Conservation (phyloP, 1,284 basidiomycete species). For the Tremellales sp. region DNA sequence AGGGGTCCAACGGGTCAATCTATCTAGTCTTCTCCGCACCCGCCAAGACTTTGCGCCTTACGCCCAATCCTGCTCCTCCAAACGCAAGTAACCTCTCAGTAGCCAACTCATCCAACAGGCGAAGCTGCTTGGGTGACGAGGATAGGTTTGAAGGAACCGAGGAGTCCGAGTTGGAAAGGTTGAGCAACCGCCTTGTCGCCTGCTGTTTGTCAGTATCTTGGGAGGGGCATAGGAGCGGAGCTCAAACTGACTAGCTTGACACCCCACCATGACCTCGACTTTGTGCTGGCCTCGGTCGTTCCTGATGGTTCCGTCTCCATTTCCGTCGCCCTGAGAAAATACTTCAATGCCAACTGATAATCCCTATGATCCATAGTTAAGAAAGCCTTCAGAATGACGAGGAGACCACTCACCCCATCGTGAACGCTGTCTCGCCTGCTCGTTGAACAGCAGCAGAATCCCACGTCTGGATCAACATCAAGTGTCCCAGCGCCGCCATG, state of each 20-base stretch:
- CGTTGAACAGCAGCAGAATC: slow-evolving; percentile 37
- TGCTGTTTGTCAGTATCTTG: slow-evolving; percentile 27
- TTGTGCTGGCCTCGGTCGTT: slow-evolving; percentile 11
- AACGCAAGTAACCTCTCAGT: slow-evolving; percentile 58
- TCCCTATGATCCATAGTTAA: slow-evolving; percentile 50
- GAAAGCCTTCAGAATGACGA: background rate
- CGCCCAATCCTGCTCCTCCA: slow-evolving; percentile 26
- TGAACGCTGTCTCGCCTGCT: slow-evolving; percentile 43
- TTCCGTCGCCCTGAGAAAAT: slow-evolving; percentile 75
- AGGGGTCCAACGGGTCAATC: too few relatives aligned
- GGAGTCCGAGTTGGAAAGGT: slow-evolving; percentile 41
- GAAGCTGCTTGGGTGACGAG: slow-evolving; percentile 53
- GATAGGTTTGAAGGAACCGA: slow-evolving; percentile 56
- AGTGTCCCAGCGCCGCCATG: slow-evolving; percentile 37
- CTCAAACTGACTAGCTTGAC: slow-evolving; percentile 66
- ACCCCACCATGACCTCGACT: slow-evolving; percentile 68
- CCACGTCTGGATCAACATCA: slow-evolving; percentile 39
- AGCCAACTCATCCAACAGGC: slow-evolving; percentile 64
- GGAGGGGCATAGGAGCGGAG: background rate
- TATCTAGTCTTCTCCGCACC: background rate
- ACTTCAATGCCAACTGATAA: slow-evolving; percentile 72
- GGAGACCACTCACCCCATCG: slow-evolving; percentile 33
- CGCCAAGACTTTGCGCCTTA: slow-evolving; percentile 18
- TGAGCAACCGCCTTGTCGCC: slow-evolving; percentile 59
- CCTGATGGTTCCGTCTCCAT: slow-evolving; percentile 65